These are phyloP conservation scores for Heterobasidion occidentale DNA, from an alignment of 1,284 basidiomycete genomes.

Conservation along the genomic window DNA sequence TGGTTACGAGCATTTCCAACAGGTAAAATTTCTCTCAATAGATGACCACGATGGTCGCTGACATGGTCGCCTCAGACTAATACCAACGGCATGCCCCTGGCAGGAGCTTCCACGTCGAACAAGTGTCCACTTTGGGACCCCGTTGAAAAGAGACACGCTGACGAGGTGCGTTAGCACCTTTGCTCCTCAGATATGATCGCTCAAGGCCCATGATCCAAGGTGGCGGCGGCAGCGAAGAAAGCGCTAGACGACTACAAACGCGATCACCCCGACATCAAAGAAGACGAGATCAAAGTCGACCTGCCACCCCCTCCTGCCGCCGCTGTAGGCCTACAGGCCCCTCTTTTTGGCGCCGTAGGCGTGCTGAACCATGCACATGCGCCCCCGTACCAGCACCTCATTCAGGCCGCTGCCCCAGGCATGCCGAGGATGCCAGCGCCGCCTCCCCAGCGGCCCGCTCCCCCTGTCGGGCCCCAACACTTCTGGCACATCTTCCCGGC, in stretches of 20 bases:
- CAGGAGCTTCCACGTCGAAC: constrained; percentile 14
- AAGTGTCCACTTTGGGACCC: constrained; percentile 70
- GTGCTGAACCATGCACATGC: background rate
- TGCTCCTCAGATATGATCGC: background rate
- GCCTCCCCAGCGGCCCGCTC: background rate
- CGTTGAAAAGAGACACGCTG: constrained; percentile 52
- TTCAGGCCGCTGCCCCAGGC: background rate
- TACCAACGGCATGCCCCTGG: constrained; percentile 9
- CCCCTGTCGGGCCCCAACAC: background rate
- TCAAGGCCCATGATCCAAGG: constrained; percentile 28
- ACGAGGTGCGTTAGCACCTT: constrained; percentile 41
- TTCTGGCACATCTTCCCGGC: background rate
- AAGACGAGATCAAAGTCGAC: constrained; percentile 48
- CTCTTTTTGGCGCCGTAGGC: no score
- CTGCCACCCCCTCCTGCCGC: constrained; percentile 27
- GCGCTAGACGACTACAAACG: constrained; percentile 53
- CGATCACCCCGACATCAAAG: constrained; percentile 47
- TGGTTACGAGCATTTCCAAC: constrained; percentile 76
- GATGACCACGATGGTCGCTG: constrained; percentile 1
- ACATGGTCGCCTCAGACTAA: background rate
- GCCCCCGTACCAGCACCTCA: background rate
- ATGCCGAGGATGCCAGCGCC: background rate
- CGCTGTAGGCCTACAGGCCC: background rate
- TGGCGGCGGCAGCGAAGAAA: constrained; percentile 59
- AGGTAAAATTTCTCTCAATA: constrained; percentile 24